Base-by-base conservation (phyloP, 1,284 basidiomycete species). In the Coniophora puteana region DNA sequence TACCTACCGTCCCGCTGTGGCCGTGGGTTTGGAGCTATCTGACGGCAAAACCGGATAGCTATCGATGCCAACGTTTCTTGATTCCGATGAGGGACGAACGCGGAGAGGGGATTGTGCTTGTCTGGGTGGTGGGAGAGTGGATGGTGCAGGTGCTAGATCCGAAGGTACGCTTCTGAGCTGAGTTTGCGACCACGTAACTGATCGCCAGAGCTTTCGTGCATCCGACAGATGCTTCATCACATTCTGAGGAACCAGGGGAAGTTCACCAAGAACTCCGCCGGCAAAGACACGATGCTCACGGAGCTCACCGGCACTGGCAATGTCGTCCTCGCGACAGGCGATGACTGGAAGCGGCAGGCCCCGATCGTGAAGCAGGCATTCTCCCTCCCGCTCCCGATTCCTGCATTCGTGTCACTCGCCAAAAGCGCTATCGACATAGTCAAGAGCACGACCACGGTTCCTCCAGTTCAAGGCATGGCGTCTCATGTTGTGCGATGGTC, bases 241-340 rank as follows among this genome's bases (percentile, higher is more conserved):
- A n/a, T n/a, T n/a, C n/a, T n/a, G 25, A 5, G 11, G 24, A 20
- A 3, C n/a, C 3, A 2, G n/a, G 24, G 44, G 5, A 13, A 10
- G n/a, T 33, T 44, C 49, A 91, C 89, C 52, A 94, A 90, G 4
- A 91, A 86, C 64, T 99, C 95, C 57, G 99, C 95, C 29, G 77
- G 83, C 68, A 98, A 99, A 2, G 85, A 77, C 50, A 95, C 91
- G 22, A 97, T 85, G 55, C 96, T 98, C 43, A 88, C 84, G 72
- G 26, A 98, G 71, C 57, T 98, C 95, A 59, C 90, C 93, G 7
- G 91, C 90, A 52, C 99, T 99, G 55, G 94, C 90, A 52, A 98
- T 98, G 65, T 93, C 92, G 62, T 89, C 89, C 11, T 95, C 92
- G 59, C 98, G 98, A 67, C 98, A 93, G 38, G 95, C 95, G 41